Evolutionary conservation across 2,329 filamentous ascomycete species (phyloP).

Genomic region (Pseudogymnoascus sp.): DNA sequence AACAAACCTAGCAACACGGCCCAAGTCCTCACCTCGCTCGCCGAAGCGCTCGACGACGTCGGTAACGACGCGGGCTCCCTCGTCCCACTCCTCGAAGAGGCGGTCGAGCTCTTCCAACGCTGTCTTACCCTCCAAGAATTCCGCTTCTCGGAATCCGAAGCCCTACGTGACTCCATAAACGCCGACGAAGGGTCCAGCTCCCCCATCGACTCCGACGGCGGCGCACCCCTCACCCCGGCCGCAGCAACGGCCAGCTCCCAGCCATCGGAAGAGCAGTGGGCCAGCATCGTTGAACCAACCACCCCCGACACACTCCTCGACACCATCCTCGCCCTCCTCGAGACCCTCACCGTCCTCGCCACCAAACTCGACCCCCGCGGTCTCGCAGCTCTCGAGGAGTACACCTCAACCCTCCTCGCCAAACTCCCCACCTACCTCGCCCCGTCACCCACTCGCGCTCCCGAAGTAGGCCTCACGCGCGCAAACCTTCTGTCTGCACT

Average conservation of each 20-base stretch:
- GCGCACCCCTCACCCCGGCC: slow-evolving; percentile 12
- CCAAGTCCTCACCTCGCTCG: slow-evolving; percentile 59
- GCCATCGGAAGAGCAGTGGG: slow-evolving; percentile 49
- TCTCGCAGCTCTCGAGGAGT: slow-evolving; percentile 50
- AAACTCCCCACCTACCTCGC: slow-evolving; percentile 44
- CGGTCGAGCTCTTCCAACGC: slow-evolving; percentile 49
- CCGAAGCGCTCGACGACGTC: slow-evolving; percentile 50
- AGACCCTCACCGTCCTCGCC: slow-evolving; percentile 40
- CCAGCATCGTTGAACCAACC: slow-evolving; percentile 56
- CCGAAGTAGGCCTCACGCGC: slow-evolving; percentile 44
- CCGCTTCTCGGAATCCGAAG: slow-evolving; percentile 36
- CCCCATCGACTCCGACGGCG: slow-evolving; percentile 27
- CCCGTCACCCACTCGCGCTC: slow-evolving; percentile 32
- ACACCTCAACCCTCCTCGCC: slow-evolving; percentile 42
- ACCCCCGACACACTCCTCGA: slow-evolving; percentile 58
- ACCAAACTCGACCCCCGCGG: slow-evolving; percentile 31
- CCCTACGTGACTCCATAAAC: slow-evolving; percentile 24
- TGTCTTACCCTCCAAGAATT: slow-evolving; percentile 46
- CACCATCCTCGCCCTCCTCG: slow-evolving; percentile 57
- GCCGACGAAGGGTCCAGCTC: slow-evolving; percentile 28
- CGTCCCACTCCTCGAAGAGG: slow-evolving; percentile 46
- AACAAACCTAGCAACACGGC: slow-evolving; percentile 46
- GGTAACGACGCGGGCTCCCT: slow-evolving; percentile 33
- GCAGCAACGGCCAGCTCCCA: slow-evolving; percentile 9
- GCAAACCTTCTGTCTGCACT: slow-evolving; percentile 49